Evolutionary conservation across 345 rosid genomes (phyloP), one percentile per base, ranked within the genome.

Genomic region (Rhodamnia argentea): DNA sequence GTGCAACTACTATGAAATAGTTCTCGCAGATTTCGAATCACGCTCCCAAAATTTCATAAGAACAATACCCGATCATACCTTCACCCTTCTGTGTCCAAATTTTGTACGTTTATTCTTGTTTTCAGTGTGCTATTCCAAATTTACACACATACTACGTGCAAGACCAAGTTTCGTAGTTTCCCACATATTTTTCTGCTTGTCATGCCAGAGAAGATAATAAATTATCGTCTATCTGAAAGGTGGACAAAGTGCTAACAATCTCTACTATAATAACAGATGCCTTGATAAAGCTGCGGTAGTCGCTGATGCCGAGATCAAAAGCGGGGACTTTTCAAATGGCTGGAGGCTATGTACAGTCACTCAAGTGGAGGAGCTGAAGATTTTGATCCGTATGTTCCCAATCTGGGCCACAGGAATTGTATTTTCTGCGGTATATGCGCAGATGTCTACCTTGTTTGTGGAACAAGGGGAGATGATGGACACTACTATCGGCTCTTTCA

Each of bases 331-430:
- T 52, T 70, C 88, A 14, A 87, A 90, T 54, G 75, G 88, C 4
- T 92, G 93, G 93, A 89, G 90, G 85, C 90, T 92, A 20, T 92
- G 93, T 86, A 92, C 93, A 4, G 93, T 92, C 26, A 92, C 93
- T n/a, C 93, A 92, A 84, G 93, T 92, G 37, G 93, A 92, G 87
- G 93, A 92, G 82, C 82, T 92, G 70, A 92, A 92, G 89, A 90
- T 89, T 52, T 84, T 92, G 85, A 59, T 88, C 44, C 90, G 93
- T 27, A 90, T 92, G 90, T 89, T 90, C 47, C 93, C 93, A 47
- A 92, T 92, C 54, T 92, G 93, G 93, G 92, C 92, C 18, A 88
- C 92, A 4, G 92, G 91, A 47, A 92, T 92, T 81, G 90, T 90
- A 60, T 90, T 88, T 54, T 57, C 92, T 4, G 91, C 92, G 9